Base-by-base conservation (phyloP, 1,139 yeast genomes). In the Yamadazyma atlantica region DNA sequence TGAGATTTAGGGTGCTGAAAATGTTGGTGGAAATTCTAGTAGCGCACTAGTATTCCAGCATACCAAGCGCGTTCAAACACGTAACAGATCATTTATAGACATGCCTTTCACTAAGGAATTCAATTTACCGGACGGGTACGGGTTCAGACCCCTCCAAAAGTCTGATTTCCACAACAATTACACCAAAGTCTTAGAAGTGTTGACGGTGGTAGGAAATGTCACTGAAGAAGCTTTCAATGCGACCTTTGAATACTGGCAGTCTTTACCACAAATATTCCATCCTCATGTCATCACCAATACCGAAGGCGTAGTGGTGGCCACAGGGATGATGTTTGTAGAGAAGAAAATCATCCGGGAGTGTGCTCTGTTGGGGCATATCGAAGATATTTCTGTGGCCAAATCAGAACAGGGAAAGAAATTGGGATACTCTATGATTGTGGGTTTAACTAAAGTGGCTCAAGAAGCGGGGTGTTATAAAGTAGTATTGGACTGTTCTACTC, bases 321-420 rank as follows among this genome's bases (percentile, higher is more conserved):
- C 75, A 0, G 77, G 77, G 1, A 69, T 69, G 74, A 56, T 70
- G 26, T 47, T 70, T 10, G 60, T 85, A 13, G 94, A 85, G 52
- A 66, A 64, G 36, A 85, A 85, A 52, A 50, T 81, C 42, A 81
- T 84, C 36, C 97, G 90, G 58, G 78, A 69, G 35, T 82, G 94
- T 58, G 95, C 96, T 0, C 61, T 71, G 38, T 95, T 88, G 10
- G 98, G 97, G 4, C 98, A 92, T 62, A 85, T 92, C 45, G 98
- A 92, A 57, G 98, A 92, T 57, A 90, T 92, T 43, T 86, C 97
- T 0, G 96, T 92, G 4, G 75, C 80, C 24, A 60, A 62, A 26
- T 64, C 73, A 12, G 88, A 86, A 58, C 97, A 90, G 54, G 98
- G 98, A 7, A 82, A 83, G 57, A 78, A 79, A 49, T 66, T 92